Conservation (phyloP, 345 rosid species). For the Eucalyptus tenuipes region DNA sequence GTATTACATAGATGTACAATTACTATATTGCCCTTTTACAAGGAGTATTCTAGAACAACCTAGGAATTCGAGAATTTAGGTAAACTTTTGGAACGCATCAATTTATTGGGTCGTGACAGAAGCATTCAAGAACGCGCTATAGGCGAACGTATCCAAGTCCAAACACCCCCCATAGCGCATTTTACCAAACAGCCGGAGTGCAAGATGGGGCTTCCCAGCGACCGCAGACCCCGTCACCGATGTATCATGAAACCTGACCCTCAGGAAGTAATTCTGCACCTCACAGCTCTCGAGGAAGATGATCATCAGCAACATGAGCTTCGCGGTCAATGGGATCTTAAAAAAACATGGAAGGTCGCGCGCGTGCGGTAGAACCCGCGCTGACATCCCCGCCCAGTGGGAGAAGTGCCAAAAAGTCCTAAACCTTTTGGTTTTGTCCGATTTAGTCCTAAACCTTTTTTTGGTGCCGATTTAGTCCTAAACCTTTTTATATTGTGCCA, state of each 20-base stretch:
- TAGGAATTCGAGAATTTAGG: too few species aligned
- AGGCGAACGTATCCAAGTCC: conserved; percentile 53
- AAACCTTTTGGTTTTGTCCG: too few species aligned
- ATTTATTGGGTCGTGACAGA: too few species aligned
- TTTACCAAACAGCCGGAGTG: conserved; percentile 58
- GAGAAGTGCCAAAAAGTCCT: too few species aligned
- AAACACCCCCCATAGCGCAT: conserved; percentile 44
- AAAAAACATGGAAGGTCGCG: conserved; percentile 48
- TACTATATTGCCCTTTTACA: too few species aligned
- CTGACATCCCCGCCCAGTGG: too few species aligned
- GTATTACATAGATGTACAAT: too few species aligned
- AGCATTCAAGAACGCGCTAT: conserved; percentile 55
- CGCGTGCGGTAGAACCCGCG: conserved; percentile 49
- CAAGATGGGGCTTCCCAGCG: conserved; percentile 52
- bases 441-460: too few species aligned
- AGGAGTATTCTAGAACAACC: too few species aligned
- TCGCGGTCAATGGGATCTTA: conserved; percentile 44
- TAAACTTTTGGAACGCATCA: too few species aligned
- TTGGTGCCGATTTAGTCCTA: too few species aligned
- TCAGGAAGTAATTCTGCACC: background rate
- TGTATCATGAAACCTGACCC: conserved; percentile 24
- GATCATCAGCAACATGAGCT: conserved; percentile 21
- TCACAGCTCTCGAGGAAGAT: conserved; percentile 29
- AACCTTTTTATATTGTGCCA: too few species aligned
- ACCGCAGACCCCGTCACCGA: conserved; percentile 64